Evolutionary conservation across 164 flowering plant species (phyloP), one percentile per base, ranked within the genome.

Genomic region (Litsea cubeba): DNA sequence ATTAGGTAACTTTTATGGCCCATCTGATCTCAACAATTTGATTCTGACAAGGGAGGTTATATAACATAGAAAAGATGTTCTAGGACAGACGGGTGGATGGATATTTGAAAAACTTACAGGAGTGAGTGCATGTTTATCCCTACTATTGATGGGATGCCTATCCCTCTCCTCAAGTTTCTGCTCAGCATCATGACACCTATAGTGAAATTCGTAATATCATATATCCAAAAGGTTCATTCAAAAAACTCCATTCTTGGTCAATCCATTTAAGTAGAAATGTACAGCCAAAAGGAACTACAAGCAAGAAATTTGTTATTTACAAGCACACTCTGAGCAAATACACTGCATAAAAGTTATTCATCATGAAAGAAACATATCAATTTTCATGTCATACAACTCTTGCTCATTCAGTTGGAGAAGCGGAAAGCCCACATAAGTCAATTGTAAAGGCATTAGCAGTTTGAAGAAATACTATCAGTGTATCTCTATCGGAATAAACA

Each of bases 151-250:
- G n/a, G 99, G 98, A 81, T 96, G 99, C 74, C 90, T 84, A 17
- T 94, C 95, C 79, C 94, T 88, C 57, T 94, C 98, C 15, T 92
- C 97, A 72, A 85, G 86, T 72, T 84, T 92, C 76, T 87, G 91
- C 75, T 96, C 99, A 2, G 76, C 80, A 75, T 90, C 95, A 85
- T 91, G 80, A 75, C 99, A 96, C 84, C 99, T 96, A 82, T 15
- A 72, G 26, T 14, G 54, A 54, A 63, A 18, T 40, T 28, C 22
- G 72, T 28, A 72, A 40, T 17, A 66, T 28, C 28, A 14, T 28
- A 30, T 35, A 30, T 12, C 49, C 15, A 30, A 30, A 66, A 25
- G n/a, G 14, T 66, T 20, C n/a, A 30, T 17, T 54, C n/a, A 15
- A 54, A n/a, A 17, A 40, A 54, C 60, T 54, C 69, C 46, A 14